Percentiles rank a stretch among this genome's conserved stretches.
phyloP scores from a whole-genome alignment of 2,329 filamentous ascomycete genomes.

The Colletotrichum falcatum region DNA sequence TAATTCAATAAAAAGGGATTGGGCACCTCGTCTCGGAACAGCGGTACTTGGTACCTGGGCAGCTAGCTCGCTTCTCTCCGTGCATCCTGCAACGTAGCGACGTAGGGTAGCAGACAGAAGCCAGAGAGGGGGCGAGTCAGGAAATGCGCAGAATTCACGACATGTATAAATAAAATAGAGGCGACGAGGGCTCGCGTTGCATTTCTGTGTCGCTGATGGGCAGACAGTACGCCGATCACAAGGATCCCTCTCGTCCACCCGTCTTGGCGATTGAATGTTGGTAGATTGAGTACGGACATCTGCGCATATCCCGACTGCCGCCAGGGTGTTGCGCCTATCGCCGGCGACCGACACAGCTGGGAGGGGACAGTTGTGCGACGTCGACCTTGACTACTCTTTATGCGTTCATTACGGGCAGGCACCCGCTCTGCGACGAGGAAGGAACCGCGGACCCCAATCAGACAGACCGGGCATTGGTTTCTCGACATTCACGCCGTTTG shows the following conservation, averaged over 20 bases:
- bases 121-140: background rate
- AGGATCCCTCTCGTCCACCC: slow-evolving; percentile 18
- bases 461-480: background rate
- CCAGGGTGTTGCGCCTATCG: background rate
- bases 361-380: background rate
- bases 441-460: background rate
- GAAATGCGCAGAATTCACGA: background rate
- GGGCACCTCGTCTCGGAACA: background rate
- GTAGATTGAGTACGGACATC: background rate
- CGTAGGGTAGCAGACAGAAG: slow-evolving; percentile 10
- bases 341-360: background rate
- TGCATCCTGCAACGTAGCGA: slow-evolving; percentile 12
- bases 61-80: background rate
- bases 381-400: background rate
- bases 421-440: background rate
- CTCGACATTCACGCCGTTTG: background rate
- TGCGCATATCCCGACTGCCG: background rate
- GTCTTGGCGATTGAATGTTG: slow-evolving; percentile 27
- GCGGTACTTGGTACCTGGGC: no score
- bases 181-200: slow-evolving; percentile 7
- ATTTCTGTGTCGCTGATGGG: slow-evolving; percentile 13
- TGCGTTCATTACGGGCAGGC: background rate
- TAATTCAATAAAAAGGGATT: slow-evolving; percentile 23
- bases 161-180: background rate
- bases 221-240: slow-evolving; percentile 28